A percentile compares a stretch with the other conserved stretches of the same genome.
phyloP scores from a whole-genome alignment of 345 rosid species.

The Eucalyptus globulus region DNA sequence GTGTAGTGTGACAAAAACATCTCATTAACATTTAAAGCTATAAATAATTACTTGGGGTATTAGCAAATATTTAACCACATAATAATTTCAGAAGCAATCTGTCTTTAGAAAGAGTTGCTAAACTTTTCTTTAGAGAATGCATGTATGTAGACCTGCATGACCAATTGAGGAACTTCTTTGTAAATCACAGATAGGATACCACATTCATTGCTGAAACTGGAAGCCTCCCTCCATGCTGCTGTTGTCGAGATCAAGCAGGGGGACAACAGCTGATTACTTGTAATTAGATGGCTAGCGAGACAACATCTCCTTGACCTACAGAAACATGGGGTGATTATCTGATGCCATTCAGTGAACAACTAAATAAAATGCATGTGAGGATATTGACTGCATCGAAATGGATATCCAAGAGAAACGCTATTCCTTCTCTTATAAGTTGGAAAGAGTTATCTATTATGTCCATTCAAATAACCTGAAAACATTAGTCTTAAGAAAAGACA shows the following conservation, averaged over 20 bases:
- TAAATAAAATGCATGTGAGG: neutral
- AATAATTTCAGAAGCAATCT: neutral
- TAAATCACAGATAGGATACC: neutral
- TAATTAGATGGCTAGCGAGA: neutral
- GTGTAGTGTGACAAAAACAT: neutral
- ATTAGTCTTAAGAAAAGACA: neutral
- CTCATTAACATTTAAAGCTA: neutral
- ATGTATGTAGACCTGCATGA: neutral
- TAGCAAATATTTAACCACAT: neutral
- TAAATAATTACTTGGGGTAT: neutral
- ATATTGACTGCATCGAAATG: neutral
- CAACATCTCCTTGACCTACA: neutral
- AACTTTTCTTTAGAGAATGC: neutral
- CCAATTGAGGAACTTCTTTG: neutral
- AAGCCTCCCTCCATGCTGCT: slow-evolving; percentile 36
- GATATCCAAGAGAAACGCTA: neutral
- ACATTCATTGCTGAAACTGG: slow-evolving; percentile 34
- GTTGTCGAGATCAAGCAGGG: slow-evolving; percentile 23
- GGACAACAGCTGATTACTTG: neutral
- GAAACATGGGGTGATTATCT: neutral
- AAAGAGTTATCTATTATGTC: neutral
- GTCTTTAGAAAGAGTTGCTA: neutral
- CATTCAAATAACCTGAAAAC: neutral
- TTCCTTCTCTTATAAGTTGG: neutral
- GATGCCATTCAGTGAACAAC: neutral